Base-by-base conservation (phyloP, 768 basidiomycete genomes). In the Auricularia cornea region DNA sequence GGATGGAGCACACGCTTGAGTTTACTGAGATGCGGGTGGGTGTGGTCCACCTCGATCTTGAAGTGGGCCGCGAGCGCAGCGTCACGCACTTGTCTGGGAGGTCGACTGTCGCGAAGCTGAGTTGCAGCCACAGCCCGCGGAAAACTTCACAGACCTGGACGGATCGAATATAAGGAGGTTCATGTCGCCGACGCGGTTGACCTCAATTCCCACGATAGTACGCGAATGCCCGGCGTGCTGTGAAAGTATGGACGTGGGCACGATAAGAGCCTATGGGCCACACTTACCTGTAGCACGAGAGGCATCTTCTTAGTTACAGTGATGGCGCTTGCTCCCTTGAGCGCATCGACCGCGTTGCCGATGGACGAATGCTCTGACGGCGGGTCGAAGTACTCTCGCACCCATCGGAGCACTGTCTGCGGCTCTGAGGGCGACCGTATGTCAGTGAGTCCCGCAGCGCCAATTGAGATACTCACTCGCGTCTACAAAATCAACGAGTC, bases 141-240 rank as follows among this genome's bases (percentile, higher is more conserved):
- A 63, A 8, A 56, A 26, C 38, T 68, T 20, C n/a, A 32, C 78
- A 68, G 65, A 89, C 90, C 70, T 79, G 18, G 84, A 83, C 20
- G 94, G 91, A 76, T 97, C 92, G 66, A 94, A 92, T 6, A 82
- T 77, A 16, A 96, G 77, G 10, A 97, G 79, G 66, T 83, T 87
- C 41, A 83, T 77, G 14, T 76, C 72, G 6, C 85, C 87, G 18
- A 77, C 77, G 67, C 80, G 83, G 61, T 77, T 78, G 41, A 86
- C 73, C 72, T 95, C 92, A 68, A 89, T 94, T 1, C 94, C 94
- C 2, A 97, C 80, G 14, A 97, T 84, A 3, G 88, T 88, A 29
- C 89, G 76, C n/a, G 94, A 97, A 75, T 97, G 94, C 0, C 92
- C 92, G 6, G 80, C 72, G 69, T 91, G 86, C 77, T 96, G 88